Evolutionary conservation across 768 basidiomycete genomes (phyloP).

Genomic region (Tricholoma saponaceum): DNA sequence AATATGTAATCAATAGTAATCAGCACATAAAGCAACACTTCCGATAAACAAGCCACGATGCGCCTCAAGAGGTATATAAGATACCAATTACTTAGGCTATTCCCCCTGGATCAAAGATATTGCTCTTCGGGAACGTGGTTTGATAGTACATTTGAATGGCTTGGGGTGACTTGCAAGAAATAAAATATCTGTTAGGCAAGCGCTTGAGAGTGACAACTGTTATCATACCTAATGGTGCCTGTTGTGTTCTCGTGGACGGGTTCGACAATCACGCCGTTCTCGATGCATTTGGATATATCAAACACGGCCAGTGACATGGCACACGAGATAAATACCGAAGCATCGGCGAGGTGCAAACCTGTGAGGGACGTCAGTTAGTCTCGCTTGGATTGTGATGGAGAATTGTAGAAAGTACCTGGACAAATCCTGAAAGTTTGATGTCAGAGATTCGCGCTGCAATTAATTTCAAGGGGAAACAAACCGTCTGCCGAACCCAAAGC

Average conservation of each 20-base stretch:
- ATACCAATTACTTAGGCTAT: slow-evolving; percentile 17
- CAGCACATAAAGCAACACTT: not conserved
- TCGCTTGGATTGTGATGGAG: not conserved
- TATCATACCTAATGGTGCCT: slow-evolving; percentile 56
- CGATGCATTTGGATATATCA: slow-evolving; percentile 42
- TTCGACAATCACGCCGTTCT: slow-evolving; percentile 41
- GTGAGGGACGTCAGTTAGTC: slow-evolving; percentile 4
- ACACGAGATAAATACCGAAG: slow-evolving; percentile 48
- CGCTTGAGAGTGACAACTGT: too few species aligned
- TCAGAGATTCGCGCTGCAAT: slow-evolving; percentile 1
- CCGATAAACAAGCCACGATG: not conserved
- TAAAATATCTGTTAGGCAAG: not conserved
- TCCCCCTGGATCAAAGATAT: slow-evolving; percentile 49
- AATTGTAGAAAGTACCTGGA: slow-evolving; percentile 33
- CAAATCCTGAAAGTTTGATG: slow-evolving; percentile 32
- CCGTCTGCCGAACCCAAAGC: slow-evolving; percentile 73
- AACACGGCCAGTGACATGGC: slow-evolving; percentile 51
- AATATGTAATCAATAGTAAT: slow-evolving; percentile 31
- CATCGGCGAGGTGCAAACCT: slow-evolving; percentile 54
- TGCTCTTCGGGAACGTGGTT: slow-evolving; percentile 57
- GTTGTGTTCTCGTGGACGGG: slow-evolving; percentile 55
- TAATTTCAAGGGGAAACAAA: slow-evolving; percentile 19
- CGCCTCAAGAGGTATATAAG: slow-evolving; percentile 3
- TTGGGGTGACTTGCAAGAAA: slow-evolving; percentile 48
- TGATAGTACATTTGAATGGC: slow-evolving; percentile 57